These are phyloP conservation scores for Trametopsis cervina DNA, from an alignment of 768 basidiomycete genomes.

Conservation along the genomic window DNA sequence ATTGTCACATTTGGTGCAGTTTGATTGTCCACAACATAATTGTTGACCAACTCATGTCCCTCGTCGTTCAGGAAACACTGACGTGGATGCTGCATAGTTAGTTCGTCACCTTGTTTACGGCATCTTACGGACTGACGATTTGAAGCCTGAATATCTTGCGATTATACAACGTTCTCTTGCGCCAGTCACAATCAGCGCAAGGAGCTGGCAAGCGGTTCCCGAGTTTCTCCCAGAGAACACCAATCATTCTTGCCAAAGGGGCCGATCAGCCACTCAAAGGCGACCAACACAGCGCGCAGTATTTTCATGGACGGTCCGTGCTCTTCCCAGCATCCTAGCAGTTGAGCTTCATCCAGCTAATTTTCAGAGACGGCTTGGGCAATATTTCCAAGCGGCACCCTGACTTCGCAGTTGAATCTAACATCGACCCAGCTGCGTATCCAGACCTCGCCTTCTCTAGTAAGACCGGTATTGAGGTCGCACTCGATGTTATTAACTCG, in stretches of 20 bases:
- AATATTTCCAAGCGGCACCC: slow-evolving; percentile 57
- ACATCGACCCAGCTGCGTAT: slow-evolving; percentile 14
- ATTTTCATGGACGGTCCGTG: slow-evolving; percentile 74
- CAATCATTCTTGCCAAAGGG: slow-evolving; percentile 66
- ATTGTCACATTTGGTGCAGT: slow-evolving; percentile 67
- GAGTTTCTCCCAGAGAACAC: slow-evolving; percentile 40
- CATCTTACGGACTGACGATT: no score
- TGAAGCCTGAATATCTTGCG: slow-evolving; percentile 68
- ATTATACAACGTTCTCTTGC: slow-evolving; percentile 59
- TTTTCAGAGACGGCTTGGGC: slow-evolving; percentile 59
- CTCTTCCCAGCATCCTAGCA: background rate
- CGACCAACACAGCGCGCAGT: slow-evolving; percentile 65
- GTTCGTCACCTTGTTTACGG: slow-evolving; percentile 27
- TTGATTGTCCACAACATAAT: background rate
- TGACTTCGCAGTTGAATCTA: slow-evolving; percentile 40
- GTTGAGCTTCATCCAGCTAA: background rate
- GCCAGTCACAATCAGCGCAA: slow-evolving; percentile 53
- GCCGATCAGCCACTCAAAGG: slow-evolving; percentile 63
- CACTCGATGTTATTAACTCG: slow-evolving; percentile 45
- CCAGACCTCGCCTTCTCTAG: slow-evolving; percentile 41
- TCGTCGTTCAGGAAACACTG: slow-evolving; percentile 58
- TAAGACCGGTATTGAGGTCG: slow-evolving; percentile 45
- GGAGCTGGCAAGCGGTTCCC: slow-evolving; percentile 49
- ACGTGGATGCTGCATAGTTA: slow-evolving; percentile 54
- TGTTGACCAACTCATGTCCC: background rate